A percentile compares a stretch with the other conserved stretches of the same genome.
phyloP scores from a whole-genome alignment of 2,329 filamentous ascomycete genomes.

The Aspergillus caelatus region DNA sequence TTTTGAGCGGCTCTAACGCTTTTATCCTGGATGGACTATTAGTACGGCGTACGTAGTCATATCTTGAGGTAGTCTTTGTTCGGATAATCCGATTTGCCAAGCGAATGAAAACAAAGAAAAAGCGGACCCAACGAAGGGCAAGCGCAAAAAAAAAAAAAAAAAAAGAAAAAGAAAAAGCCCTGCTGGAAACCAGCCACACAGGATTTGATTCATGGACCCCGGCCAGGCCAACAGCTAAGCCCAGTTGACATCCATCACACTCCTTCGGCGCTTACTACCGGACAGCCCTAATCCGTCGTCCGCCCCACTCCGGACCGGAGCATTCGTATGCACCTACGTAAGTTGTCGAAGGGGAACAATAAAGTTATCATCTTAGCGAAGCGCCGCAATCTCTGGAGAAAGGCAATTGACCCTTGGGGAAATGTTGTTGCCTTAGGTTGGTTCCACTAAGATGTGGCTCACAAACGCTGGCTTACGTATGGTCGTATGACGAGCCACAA shows the following conservation, averaged over 20 bases:
- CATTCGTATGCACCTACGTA: conserved; percentile 30
- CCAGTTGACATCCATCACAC: not conserved
- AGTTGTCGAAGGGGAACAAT: conserved; percentile 11
- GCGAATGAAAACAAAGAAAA: not conserved
- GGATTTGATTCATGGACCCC: not conserved
- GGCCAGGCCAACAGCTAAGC: not conserved
- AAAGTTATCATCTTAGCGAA: conserved; percentile 11
- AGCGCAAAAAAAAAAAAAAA: not conserved
- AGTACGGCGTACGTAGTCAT: conserved; percentile 9
- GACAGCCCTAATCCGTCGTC: not conserved
- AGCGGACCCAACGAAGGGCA: not conserved
- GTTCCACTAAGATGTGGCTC: conserved; percentile 7
- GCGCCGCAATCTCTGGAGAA: conserved; percentile 9
- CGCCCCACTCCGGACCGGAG: conserved; percentile 17
- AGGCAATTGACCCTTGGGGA: conserved; percentile 2
- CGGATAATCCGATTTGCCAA: conserved; percentile 1
- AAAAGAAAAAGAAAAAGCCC: not conserved
- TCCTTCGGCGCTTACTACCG: conserved; percentile 2
- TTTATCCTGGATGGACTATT: not conserved
- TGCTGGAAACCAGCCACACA: not conserved
- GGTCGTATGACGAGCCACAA: conserved; percentile 8
- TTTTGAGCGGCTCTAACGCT: not conserved
- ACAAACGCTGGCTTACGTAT: conserved; percentile 11
- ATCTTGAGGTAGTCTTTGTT: not conserved
- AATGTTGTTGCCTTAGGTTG: conserved; percentile 10